Evolutionary conservation across 805 yeast genomes (phyloP).

Genomic region (Helenozyma rhizophorensis): DNA sequence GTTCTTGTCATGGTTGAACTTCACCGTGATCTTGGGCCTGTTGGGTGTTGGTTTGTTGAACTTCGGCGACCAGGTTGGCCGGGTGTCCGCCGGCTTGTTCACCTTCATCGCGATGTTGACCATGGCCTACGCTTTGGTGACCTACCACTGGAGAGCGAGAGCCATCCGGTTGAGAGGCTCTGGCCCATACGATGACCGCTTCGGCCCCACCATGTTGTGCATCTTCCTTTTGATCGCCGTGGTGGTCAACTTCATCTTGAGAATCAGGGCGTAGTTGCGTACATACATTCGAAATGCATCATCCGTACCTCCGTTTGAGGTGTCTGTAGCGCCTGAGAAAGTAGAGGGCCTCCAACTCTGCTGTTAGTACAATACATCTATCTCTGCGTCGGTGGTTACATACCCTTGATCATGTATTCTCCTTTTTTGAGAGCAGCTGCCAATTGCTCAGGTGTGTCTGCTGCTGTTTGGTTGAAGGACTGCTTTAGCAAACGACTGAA

Average conservation of each 20-base stretch:
- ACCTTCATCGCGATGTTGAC: slow-evolving; percentile 97
- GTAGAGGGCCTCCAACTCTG: slow-evolving; percentile 32
- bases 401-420: slow-evolving; percentile 23
- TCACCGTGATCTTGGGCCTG: slow-evolving; percentile 97
- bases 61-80: slow-evolving; percentile 92
- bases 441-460: slow-evolving; percentile 15
- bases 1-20: slow-evolving; percentile 95
- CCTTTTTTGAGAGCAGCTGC: slow-evolving; percentile 25
- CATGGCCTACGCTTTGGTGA: slow-evolving; percentile 90
- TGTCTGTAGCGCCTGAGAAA: slow-evolving; percentile 28
- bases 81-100: slow-evolving; percentile 89
- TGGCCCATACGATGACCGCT: slow-evolving; percentile 98
- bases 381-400: slow-evolving; percentile 3
- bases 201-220: slow-evolving; percentile 97
- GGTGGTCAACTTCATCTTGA: slow-evolving; percentile 83
- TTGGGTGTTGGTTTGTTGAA: slow-evolving; percentile 92
- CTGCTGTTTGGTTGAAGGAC: slow-evolving; percentile 15
- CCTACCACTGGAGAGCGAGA: slow-evolving; percentile 99
- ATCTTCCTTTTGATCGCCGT: slow-evolving; percentile 90
- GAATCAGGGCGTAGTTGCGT: slow-evolving; percentile 51
- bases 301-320: slow-evolving; percentile 31
- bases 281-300: neutral
- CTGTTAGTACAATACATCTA: slow-evolving; percentile 6
- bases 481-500: slow-evolving; percentile 18
- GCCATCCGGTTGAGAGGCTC: slow-evolving; percentile 97